Base-by-base conservation (phyloP, 768 basidiomycete species). In the Cystofilobasidium macerans region DNA sequence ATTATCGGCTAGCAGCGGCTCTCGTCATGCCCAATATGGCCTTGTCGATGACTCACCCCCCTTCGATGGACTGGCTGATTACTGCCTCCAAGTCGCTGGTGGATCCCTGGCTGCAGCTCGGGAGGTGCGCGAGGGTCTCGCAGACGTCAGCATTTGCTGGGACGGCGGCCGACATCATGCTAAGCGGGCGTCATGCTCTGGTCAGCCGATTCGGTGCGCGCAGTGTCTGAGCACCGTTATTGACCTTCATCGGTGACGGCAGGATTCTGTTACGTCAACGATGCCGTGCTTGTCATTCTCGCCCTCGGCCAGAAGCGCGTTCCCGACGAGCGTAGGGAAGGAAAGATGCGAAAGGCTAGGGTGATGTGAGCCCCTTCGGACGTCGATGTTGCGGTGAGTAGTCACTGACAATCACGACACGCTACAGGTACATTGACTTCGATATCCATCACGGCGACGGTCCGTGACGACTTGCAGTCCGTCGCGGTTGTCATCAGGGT, bases 221-320 rank as follows among this genome's bases (percentile, higher is more conserved):
- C 35, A 18, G 11, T 7, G 5, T 1, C 47, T 13, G 30, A 11
- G 16, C 85, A 91, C 71, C 93, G 94, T 71, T 93, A 95, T 71
- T 88, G 88, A 0, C 82, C 84, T 59, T 86, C 88, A 73, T 80
- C 82, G 0, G 80, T 78, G 48, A 91, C 91, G 0, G 84, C 87
- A 4, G 93, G 93, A 0, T 98, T 88, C 76, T 98, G 93, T 78
- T 98, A 95, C 73, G 87, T 97, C 26, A 87, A 89, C 1, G 93
- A 97, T 73, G 85, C 86, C 62, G 82, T 91, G 13, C 81, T 97
- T 1, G 86, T 86, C 0, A 84, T 95, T 65, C 81, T 93, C 64
- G 78, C 81, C 5, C 80, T 95, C 48, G 84, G 60, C 28, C 24
- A 64, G 26, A 33, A 32, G 53, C 36, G 57, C 51, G 35, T 48